Conservation (phyloP, 495 filamentous ascomycete species). For the Neurospora sp. region DNA sequence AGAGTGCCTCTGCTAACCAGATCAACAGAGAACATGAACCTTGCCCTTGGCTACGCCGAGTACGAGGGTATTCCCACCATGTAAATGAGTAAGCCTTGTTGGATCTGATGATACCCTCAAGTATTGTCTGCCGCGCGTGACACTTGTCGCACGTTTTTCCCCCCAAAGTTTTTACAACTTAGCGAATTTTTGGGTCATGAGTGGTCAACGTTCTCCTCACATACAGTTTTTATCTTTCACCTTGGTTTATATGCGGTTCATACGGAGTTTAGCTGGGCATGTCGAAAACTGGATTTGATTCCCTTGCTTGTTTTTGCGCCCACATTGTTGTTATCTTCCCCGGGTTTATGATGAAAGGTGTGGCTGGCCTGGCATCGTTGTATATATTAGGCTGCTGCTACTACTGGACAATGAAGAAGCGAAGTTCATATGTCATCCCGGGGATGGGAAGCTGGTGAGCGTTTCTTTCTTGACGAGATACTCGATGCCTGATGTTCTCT, state of each 20-base stretch:
- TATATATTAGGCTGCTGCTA: neutral
- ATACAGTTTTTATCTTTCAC: neutral
- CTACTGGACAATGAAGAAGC: neutral
- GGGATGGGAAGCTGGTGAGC: neutral
- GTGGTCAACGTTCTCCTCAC: neutral
- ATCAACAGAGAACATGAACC: slow-evolving; percentile 86
- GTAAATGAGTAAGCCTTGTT: slow-evolving; percentile 11
- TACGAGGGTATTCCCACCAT: slow-evolving; percentile 75
- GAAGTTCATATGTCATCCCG: neutral
- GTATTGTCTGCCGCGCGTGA: neutral
- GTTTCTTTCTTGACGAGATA: neutral
- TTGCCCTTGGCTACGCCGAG: slow-evolving; percentile 85
- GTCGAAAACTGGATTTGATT: neutral
- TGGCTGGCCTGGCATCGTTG: neutral
- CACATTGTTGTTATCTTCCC: neutral
- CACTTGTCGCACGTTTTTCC: neutral
- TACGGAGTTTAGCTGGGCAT: neutral
- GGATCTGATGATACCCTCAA: neutral
- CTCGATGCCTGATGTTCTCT: neutral
- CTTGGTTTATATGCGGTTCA: neutral
- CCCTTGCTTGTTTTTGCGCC: neutral
- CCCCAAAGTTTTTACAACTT: neutral
- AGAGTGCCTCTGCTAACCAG: slow-evolving; percentile 11
- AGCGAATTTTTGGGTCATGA: neutral
- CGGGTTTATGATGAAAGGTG: neutral